These are phyloP conservation scores for Thelephora ganbajun DNA, from an alignment of 768 basidiomycete genomes.

Conservation along the genomic window DNA sequence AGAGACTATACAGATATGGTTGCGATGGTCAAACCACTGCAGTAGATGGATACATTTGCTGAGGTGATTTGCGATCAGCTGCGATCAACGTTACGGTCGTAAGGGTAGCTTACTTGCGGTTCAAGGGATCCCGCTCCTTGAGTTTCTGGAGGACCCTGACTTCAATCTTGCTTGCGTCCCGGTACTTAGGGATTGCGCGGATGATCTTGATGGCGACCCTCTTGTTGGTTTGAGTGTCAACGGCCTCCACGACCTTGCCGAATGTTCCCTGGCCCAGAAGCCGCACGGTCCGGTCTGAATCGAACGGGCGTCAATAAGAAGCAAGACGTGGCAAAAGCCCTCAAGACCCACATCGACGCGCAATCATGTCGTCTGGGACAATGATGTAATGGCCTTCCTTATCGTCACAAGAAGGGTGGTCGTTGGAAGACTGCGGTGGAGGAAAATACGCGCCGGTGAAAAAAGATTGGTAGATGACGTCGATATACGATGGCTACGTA, in stretches of 20 bases:
- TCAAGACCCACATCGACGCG: conserved; percentile 56
- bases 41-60: conserved; percentile 98
- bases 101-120: conserved; percentile 51
- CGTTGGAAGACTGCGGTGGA: conserved; percentile 44
- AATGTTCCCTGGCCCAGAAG: conserved; percentile 96
- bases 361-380: conserved; percentile 78
- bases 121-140: conserved; percentile 76
- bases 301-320: conserved; percentile 1
- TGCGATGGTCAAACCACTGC: conserved; percentile 91
- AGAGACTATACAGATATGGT: conserved; percentile 95
- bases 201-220: conserved; percentile 98
- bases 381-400: conserved; percentile 99
- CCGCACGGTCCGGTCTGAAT: conserved; percentile 80
- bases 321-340: conserved; percentile 2
- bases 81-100: conserved; percentile 4
- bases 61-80: conserved; percentile 8
- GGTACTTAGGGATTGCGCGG: conserved; percentile 94
- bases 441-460: conserved; percentile 14
- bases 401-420: conserved; percentile 74
- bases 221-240: conserved; percentile 61
- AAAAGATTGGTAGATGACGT: conserved; percentile 7
- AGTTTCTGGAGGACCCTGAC: conserved; percentile 88
- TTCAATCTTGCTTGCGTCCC: conserved; percentile 97
- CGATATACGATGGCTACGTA: conserved; percentile 24
- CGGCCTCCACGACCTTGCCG: conserved; percentile 93